Evolutionary conservation across 495 filamentous ascomycete species (phyloP), one percentile per base, ranked within the genome.

Genomic region (Achaetomiella virescens): DNA sequence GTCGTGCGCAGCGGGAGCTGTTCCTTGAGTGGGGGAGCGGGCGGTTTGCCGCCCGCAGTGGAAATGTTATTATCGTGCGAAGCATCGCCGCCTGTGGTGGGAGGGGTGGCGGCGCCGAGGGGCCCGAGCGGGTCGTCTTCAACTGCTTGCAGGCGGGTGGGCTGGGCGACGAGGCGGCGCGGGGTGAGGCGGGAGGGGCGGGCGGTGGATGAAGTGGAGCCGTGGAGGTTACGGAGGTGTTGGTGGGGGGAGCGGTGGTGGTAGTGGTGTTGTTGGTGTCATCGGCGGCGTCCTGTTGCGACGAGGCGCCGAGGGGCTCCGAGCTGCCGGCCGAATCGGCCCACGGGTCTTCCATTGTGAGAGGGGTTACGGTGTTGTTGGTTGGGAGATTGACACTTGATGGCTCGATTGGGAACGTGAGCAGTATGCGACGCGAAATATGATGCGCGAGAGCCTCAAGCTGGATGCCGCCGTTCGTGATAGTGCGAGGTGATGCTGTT

Each of bases 11-110:
- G 74, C 5, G 80, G 75, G 46, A 81, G 75, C 51, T 81, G 77
- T 74, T 97, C 91, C 74, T 98, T 97, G 64, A 86, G 83, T 8
- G 93, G 93, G 21, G 92, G 93, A 46, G 78, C 81, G 15, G 93
- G 93, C n/a, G 91, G 90, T 37, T 51, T 41, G n/a, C 41, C 46
- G 20, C 25, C 17, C 17, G 6, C 45, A 5, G 24, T 12, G n/a
- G n/a, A n/a, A 17, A 24, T 21, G 51, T 20, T 43, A 4, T 11
- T 25, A 4, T 20, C 27, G 24, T 59, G 64, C n/a, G 58, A 68
- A 41, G 70, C 69, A 44, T 75, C 70, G 55, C 64, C 63, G 43
- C 79, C 73, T 4, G 73, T 70, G 54, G 66, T 60, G 40, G 78
- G 70, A 41, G 79, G 84, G 54, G 84, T 80, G 21, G 86, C 45